phyloP scores from a whole-genome alignment of 129 eudicot species.

The Scalesia atractyloides region DNA sequence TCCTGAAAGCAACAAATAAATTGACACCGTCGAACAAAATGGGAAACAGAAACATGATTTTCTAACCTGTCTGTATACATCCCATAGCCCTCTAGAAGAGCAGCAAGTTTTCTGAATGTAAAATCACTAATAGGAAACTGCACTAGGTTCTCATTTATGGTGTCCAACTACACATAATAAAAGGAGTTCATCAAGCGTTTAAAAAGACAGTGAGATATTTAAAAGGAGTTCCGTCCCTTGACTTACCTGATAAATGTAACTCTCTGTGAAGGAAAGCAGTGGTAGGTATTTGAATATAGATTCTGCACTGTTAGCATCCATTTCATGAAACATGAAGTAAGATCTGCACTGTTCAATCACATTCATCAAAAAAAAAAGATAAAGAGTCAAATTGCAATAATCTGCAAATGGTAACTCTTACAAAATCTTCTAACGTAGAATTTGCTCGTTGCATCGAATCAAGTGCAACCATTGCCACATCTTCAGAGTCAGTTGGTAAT shows the following conservation, averaged over 20 bases:
- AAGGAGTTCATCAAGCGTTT: background rate
- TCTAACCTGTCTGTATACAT: slow-evolving; percentile 67
- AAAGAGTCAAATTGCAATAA: background rate
- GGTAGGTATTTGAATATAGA: slow-evolving; percentile 77
- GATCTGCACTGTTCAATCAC: slow-evolving; percentile 77
- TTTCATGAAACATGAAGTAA: slow-evolving; percentile 89
- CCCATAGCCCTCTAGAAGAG: slow-evolving; percentile 61
- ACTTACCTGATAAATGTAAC: slow-evolving; percentile 90
- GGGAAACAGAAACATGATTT: slow-evolving; percentile 12
- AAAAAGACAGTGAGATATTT: background rate
- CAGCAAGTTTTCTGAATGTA: slow-evolving; percentile 70
- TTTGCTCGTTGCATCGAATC: slow-evolving; percentile 86
- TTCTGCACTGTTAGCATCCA: slow-evolving; percentile 72
- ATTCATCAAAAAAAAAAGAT: background rate
- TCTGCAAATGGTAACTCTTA: slow-evolving; percentile 36
- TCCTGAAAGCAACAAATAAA: slow-evolving; percentile 50
- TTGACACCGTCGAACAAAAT: slow-evolving; percentile 2
- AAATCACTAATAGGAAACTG: slow-evolving; percentile 35
- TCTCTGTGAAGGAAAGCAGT: slow-evolving; percentile 84
- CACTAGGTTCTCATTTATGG: slow-evolving; percentile 69
- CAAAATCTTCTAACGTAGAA: slow-evolving; percentile 97
- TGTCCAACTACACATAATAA: slow-evolving; percentile 71
- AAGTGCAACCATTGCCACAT: slow-evolving; percentile 54
- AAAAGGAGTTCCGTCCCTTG: background rate
- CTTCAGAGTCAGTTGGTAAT: slow-evolving; percentile 28